These are phyloP conservation scores for Lipomyces orientalis DNA, from an alignment of 805 yeast species.

Conservation along the genomic window DNA sequence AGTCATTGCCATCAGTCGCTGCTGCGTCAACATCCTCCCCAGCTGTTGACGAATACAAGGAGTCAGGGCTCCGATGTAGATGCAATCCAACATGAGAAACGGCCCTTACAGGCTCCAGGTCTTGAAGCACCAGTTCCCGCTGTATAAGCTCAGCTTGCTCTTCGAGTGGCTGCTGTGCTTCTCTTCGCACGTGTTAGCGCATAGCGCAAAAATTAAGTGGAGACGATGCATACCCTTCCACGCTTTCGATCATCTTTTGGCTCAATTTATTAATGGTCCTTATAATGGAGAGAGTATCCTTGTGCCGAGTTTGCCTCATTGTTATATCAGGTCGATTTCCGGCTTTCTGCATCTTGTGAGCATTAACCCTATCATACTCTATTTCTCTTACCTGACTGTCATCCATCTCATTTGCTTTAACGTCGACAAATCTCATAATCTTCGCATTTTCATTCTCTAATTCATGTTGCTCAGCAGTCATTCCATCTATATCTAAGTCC, in stretches of 20 bases:
- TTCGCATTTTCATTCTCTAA: slow-evolving; percentile 44
- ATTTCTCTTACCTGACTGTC: slow-evolving; percentile 32
- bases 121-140: slow-evolving; percentile 25
- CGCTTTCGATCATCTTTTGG: slow-evolving; percentile 67
- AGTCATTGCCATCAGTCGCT: neutral
- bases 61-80: slow-evolving; percentile 21
- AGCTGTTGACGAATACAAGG: slow-evolving; percentile 1
- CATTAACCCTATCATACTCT: neutral
- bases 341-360: slow-evolving; percentile 38
- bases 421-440: slow-evolving; percentile 74
- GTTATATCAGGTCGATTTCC: slow-evolving; percentile 91
- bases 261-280: slow-evolving; percentile 88
- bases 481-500: slow-evolving; percentile 66
- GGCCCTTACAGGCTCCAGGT: slow-evolving; percentile 20
- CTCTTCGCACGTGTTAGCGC: slow-evolving; percentile 18
- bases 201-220: slow-evolving; percentile 44
- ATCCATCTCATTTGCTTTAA: slow-evolving; percentile 81
- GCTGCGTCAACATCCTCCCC: neutral
- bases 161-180: slow-evolving; percentile 36
- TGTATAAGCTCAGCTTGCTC: slow-evolving; percentile 39
- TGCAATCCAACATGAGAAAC: slow-evolving; percentile 30
- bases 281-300: slow-evolving; percentile 75
- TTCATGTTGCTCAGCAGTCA: slow-evolving; percentile 38
- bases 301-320: slow-evolving; percentile 69
- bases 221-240: slow-evolving; percentile 17